Conservation (phyloP, 2,329 filamentous ascomycete species). For the Ophiosphaerella korrae region DNA sequence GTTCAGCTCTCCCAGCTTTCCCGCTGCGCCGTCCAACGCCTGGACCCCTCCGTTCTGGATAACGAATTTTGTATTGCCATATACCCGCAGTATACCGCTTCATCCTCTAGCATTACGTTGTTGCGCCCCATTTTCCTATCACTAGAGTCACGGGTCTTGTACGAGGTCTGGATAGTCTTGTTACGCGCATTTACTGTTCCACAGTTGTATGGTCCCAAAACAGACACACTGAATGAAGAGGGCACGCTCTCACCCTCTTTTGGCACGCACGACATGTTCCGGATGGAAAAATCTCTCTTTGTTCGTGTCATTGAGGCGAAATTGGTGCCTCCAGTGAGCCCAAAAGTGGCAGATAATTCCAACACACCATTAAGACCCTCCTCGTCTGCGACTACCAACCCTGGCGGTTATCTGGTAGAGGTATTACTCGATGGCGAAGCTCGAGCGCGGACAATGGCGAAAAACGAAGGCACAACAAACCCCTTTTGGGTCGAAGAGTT, state of each 20-base stretch:
- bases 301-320: conserved; percentile 68
- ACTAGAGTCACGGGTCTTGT: conserved; percentile 84
- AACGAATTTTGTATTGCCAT: conserved; percentile 95
- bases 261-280: conserved; percentile 64
- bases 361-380: conserved; percentile 33
- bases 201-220: conserved; percentile 78
- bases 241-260: conserved; percentile 42
- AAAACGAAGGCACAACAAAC: conserved; percentile 70
- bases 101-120: conserved; percentile 73
- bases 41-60: conserved; percentile 88
- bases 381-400: conserved; percentile 36
- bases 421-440: conserved; percentile 80
- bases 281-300: conserved; percentile 66
- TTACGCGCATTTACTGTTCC: conserved; percentile 90
- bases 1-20: conserved; percentile 89
- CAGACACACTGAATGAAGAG: conserved; percentile 50
- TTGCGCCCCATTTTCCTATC: conserved; percentile 89
- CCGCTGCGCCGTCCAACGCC: conserved; percentile 84
- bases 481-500: conserved; percentile 85
- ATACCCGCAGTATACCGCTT: conserved; percentile 87
- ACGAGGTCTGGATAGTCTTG: conserved; percentile 96
- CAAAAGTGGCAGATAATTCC: conserved; percentile 39
- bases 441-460: conserved; percentile 74
- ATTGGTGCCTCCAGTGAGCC: conserved; percentile 49
- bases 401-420: conserved; percentile 77